Conservation (phyloP, 2,329 filamentous ascomycete species). For the Periconia digitata region DNA sequence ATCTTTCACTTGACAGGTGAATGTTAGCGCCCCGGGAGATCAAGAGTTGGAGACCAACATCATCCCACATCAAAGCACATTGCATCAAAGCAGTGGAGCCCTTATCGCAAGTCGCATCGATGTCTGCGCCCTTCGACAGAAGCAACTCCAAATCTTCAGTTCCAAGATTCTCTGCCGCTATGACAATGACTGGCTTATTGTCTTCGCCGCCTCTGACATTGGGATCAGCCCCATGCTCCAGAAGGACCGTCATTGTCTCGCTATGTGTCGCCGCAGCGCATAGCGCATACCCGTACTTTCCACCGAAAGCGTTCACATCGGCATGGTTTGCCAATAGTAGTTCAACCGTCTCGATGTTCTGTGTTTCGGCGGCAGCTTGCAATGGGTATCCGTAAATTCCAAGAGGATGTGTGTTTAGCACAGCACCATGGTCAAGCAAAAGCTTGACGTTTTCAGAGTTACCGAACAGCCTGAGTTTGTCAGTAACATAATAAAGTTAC, state of each 20-base stretch:
- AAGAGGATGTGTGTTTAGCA: constrained; percentile 20
- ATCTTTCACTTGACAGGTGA: constrained; percentile 14
- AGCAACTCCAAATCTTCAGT: constrained; percentile 18
- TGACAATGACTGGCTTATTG: constrained; percentile 19
- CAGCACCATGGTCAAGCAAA: constrained; percentile 22
- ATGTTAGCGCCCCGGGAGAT: constrained; percentile 18
- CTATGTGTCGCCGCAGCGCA: constrained; percentile 16
- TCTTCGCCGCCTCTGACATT: constrained; percentile 23
- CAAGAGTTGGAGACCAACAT: constrained; percentile 17
- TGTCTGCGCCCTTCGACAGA: constrained; percentile 20
- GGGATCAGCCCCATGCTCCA: constrained; percentile 22
- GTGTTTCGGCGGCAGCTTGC: constrained; percentile 21
- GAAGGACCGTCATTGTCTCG: constrained; percentile 12
- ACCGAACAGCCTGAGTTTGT: constrained; percentile 6
- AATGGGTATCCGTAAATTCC: constrained; percentile 22
- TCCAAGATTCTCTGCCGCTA: constrained; percentile 15
- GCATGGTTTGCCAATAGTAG: constrained; percentile 21
- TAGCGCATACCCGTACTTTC: constrained; percentile 19
- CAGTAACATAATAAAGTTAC: not conserved
- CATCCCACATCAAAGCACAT: constrained; percentile 15
- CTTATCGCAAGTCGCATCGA: constrained; percentile 19
- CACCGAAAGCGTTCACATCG: constrained; percentile 20
- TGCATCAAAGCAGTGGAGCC: constrained; percentile 25
- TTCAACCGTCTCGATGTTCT: constrained; percentile 16
- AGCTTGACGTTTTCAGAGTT: constrained; percentile 21